Evolutionary conservation across 2,329 filamentous ascomycete species (phyloP).

Genomic region (Sodiomyces alkalinus): DNA sequence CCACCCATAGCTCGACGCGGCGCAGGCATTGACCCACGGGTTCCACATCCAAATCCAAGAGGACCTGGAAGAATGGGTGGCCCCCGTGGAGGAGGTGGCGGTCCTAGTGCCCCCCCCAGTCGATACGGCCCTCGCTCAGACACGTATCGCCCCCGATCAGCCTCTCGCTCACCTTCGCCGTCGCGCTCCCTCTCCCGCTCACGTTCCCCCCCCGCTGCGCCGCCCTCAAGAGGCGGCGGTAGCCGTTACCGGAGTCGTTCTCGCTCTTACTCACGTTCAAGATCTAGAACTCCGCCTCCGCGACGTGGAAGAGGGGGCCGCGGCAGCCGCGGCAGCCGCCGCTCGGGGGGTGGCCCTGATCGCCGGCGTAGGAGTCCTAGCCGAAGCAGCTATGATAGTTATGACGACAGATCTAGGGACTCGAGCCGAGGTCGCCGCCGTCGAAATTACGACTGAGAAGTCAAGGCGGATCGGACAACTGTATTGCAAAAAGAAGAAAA

Average conservation of each 20-base stretch:
- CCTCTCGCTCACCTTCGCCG: conserved; percentile 31
- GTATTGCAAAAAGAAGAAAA: too few relatives aligned
- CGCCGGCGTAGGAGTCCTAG: conserved; percentile 13
- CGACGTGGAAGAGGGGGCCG: conserved; percentile 15
- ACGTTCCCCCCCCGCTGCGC: conserved; percentile 15
- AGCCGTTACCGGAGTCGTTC: conserved; percentile 30
- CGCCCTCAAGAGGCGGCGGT: conserved; percentile 14
- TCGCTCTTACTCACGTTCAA: conserved; percentile 25
- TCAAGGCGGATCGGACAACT: too few relatives aligned
- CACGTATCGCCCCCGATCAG: conserved; percentile 46
- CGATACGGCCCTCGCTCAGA: conserved; percentile 32
- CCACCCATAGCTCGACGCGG: conserved; percentile 57
- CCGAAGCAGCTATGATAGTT: conserved; percentile 25
- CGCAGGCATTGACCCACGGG: conserved; percentile 41
- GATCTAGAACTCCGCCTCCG: conserved; percentile 28
- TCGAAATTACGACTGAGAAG: too few relatives aligned
- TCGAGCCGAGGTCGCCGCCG: background rate
- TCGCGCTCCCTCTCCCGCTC: too few relatives aligned
- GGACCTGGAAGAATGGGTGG: conserved; percentile 3
- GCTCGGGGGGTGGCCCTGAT: conserved; percentile 12
- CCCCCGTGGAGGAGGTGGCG: conserved; percentile 17
- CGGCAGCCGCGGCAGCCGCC: conserved; percentile 11
- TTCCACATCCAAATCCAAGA: conserved; percentile 19
- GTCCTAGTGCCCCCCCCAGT: conserved; percentile 18
- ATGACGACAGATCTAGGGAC: conserved; percentile 15